These are phyloP conservation scores for Moniliophthora roreri DNA, from an alignment of 1,284 basidiomycete genomes.

Conservation along the genomic window DNA sequence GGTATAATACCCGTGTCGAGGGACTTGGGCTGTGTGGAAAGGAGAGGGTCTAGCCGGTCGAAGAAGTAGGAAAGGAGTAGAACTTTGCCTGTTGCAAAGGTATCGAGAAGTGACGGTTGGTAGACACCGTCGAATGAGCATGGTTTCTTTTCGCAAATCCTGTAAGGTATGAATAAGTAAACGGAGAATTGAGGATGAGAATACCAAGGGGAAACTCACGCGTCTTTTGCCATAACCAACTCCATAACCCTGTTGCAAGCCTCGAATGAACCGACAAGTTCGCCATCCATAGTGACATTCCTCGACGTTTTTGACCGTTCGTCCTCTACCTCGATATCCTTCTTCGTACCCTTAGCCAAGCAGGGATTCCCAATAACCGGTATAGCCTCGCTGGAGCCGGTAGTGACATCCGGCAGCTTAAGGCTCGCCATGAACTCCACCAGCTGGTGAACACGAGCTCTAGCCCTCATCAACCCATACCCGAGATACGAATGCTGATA, in stretches of 20 bases:
- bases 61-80: slow-evolving; percentile 96
- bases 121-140: slow-evolving; percentile 98
- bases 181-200: slow-evolving; percentile 3
- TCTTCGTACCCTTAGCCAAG: slow-evolving; percentile 66
- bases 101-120: slow-evolving; percentile 91
- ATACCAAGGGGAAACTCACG: slow-evolving; percentile 51
- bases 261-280: slow-evolving; percentile 79
- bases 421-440: slow-evolving; percentile 83
- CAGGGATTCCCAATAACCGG: slow-evolving; percentile 68
- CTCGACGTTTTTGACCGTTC: slow-evolving; percentile 44
- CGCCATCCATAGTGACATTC: slow-evolving; percentile 83
- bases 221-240: slow-evolving; percentile 95
- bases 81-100: slow-evolving; percentile 80
- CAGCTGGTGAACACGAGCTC: slow-evolving; percentile 84
- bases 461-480: slow-evolving; percentile 92
- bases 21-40: slow-evolving; percentile 35
- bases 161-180: slow-evolving; percentile 27
- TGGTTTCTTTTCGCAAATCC: slow-evolving; percentile 85
- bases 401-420: slow-evolving; percentile 17
- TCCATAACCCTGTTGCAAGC: slow-evolving; percentile 86
- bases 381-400: background rate
- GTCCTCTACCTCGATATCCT: slow-evolving; percentile 70
- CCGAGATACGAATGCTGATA: slow-evolving; percentile 98
- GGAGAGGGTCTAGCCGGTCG: slow-evolving; percentile 86
- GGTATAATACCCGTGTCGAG: background rate